Base-by-base conservation (phyloP, 805 yeast genomes). In the Schizosaccharomyces cryophilus region DNA sequence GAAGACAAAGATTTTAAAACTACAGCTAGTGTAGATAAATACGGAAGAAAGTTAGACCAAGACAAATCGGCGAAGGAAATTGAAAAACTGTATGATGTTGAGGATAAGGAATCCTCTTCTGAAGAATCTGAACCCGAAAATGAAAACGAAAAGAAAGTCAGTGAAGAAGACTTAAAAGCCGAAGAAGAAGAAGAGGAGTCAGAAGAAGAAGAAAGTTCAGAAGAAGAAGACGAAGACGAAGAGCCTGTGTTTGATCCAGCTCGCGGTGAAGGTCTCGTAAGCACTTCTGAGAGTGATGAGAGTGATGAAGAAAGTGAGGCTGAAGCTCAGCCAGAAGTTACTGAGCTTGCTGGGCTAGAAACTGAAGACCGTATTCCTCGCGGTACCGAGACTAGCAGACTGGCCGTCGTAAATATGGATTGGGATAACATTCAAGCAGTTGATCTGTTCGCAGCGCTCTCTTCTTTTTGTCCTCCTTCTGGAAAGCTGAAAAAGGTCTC, bases 331-430 rank as follows among this genome's bases (percentile, higher is more conserved):
- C 56, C 56, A 5, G 69, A 64, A 17, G 64, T 60, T 2, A 62
- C 62, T 40, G 66, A 65, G 48, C 29, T 56, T 5, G 60, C 64
- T 9, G 63, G 78, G 29, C 7, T 51, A 17, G 85, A 81, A 64
- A 66, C 75, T 11, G 85, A 79, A 65, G 74, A 73, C 9, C 77
- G 79, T 61, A 85, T 93, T n/a, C 88, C 85, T 59, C 83, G 81
- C 60, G 94, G 95, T 58, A 96, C 90, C 1, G 95, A 95, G 38
- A 77, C 95, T 0, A 74, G 73, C 42, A 75, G 85, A 5, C 75
- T 93, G 67, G 98, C 98, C 0, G 95, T 84, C 1, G 97, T 93
- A 38, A 93, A 93, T 68, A 75, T 93, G 78, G 98, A 93, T 69
- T 93, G 98, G 98, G 98, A 93, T 67, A 85, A 93, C 68, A 77